A percentile compares a stretch with the other conserved stretches of the same genome.
phyloP scores from a whole-genome alignment of 352 stramenopile species.

The Phytophthora fragariae region DNA sequence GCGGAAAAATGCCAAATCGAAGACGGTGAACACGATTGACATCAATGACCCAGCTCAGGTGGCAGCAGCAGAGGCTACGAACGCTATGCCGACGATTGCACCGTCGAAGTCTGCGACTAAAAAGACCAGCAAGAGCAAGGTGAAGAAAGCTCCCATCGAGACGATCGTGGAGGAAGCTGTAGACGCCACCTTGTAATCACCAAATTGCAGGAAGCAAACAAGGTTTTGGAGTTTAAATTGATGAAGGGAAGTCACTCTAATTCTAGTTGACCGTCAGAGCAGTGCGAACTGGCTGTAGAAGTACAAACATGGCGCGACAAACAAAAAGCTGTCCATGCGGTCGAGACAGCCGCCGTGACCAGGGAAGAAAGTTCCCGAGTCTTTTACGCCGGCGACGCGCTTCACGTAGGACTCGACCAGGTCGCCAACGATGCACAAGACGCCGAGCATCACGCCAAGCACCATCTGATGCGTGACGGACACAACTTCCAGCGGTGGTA shows the following conservation, averaged over 20 bases:
- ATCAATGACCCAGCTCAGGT: slow-evolving; percentile 45
- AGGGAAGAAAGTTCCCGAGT: slow-evolving; percentile 76
- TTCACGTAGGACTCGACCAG: slow-evolving; percentile 78
- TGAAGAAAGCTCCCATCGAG: slow-evolving; percentile 37
- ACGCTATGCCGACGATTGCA: slow-evolving; percentile 17
- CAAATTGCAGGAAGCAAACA: slow-evolving; percentile 8
- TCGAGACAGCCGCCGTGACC: slow-evolving; percentile 82
- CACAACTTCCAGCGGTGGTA: slow-evolving; percentile 41
- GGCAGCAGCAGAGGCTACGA: slow-evolving; percentile 15
- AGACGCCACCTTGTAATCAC: slow-evolving; percentile 55
- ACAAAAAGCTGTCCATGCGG: slow-evolving; percentile 83
- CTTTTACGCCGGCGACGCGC: slow-evolving; percentile 72
- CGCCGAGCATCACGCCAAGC: slow-evolving; percentile 55
- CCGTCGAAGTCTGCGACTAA: slow-evolving; percentile 19
- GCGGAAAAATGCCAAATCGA: slow-evolving; percentile 43
- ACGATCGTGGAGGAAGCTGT: slow-evolving; percentile 66
- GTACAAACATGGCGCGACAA: slow-evolving; percentile 69
- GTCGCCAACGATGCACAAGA: slow-evolving; percentile 71
- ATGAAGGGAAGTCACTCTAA: background rate
- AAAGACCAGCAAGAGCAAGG: slow-evolving; percentile 32
- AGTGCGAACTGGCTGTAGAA: slow-evolving; percentile 54
- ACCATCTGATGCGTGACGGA: slow-evolving; percentile 47
- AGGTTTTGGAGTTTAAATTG: slow-evolving; percentile 22
- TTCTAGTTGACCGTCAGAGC: slow-evolving; percentile 1
- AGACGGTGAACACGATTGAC: slow-evolving; percentile 29